phyloP scores from a whole-genome alignment of 495 filamentous ascomycete species.

The Hypoxylon cercidicola region DNA sequence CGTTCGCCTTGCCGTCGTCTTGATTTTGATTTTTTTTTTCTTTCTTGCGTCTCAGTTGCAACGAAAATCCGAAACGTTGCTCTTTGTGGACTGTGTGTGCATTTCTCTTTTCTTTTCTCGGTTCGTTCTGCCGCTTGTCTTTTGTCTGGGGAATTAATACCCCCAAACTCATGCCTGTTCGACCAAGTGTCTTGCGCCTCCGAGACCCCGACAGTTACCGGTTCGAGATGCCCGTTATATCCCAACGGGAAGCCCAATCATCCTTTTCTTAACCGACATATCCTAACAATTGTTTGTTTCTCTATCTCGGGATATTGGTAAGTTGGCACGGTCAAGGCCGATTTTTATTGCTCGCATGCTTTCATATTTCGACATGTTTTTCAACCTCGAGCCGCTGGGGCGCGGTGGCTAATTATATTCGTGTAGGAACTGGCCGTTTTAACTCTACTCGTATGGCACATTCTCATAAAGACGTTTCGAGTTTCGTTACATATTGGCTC shows the following conservation, averaged over 20 bases:
- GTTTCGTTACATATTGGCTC: slow-evolving; percentile 12
- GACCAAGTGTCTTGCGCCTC: slow-evolving; percentile 26
- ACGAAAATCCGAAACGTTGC: slow-evolving; percentile 28
- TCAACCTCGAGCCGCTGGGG: slow-evolving; percentile 1
- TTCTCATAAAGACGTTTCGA: slow-evolving; percentile 12
- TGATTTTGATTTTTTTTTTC: slow-evolving; percentile 20
- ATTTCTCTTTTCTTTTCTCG: slow-evolving; percentile 28
- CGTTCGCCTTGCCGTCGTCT: slow-evolving; percentile 16
- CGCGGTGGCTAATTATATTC: slow-evolving; percentile 15
- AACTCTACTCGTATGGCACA: not conserved
- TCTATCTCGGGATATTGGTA: slow-evolving; percentile 15
- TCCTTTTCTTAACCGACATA: slow-evolving; percentile 21
- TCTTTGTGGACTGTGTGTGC: slow-evolving; percentile 15
- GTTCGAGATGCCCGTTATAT: slow-evolving; percentile 36
- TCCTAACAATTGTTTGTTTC: slow-evolving; percentile 23
- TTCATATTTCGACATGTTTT: slow-evolving; percentile 1
- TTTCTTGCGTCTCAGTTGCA: slow-evolving; percentile 27
- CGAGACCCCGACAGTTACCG: slow-evolving; percentile 19
- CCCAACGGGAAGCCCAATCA: slow-evolving; percentile 12
- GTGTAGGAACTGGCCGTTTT: slow-evolving; percentile 16
- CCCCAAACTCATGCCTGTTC: slow-evolving; percentile 33
- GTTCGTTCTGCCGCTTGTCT: slow-evolving; percentile 20
- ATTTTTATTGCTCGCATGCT: slow-evolving; percentile 1
- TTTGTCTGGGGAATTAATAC: slow-evolving; percentile 29
- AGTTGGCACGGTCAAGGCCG: slow-evolving; percentile 7